Conservation (phyloP, 345 rosid species). For the Boechera divaricarpa region DNA sequence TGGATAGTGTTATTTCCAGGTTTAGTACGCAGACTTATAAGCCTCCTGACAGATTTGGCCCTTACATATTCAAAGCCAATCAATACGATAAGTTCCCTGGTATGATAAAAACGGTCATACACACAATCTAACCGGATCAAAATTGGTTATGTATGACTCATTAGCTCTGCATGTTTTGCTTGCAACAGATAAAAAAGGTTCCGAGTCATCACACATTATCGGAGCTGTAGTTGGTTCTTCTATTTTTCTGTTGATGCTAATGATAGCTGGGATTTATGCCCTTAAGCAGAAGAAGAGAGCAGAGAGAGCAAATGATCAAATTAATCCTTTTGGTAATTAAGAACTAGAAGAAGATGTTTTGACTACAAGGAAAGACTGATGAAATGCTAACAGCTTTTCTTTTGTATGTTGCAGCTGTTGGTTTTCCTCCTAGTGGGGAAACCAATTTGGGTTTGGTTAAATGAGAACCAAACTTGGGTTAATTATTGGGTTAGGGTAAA, state of each 20-base stretch:
- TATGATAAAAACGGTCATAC: not conserved
- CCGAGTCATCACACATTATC: constrained; percentile 32
- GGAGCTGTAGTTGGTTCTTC: not conserved
- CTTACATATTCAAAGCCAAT: not conserved
- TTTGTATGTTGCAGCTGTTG: not conserved
- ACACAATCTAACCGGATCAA: not conserved
- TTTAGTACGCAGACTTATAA: not conserved
- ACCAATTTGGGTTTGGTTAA: too few species aligned
- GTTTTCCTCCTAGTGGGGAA: too few species aligned
- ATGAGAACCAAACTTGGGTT: too few species aligned
- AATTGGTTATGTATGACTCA: not conserved
- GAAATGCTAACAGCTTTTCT: not conserved
- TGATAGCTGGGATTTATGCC: not conserved
- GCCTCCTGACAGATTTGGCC: not conserved
- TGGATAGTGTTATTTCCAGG: not conserved
- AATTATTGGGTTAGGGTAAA: too few species aligned
- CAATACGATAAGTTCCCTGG: accelerated
- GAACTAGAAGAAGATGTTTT: not conserved
- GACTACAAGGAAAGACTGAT: not conserved
- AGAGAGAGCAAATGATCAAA: constrained; percentile 41
- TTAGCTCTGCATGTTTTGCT: not conserved
- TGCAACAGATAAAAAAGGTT: constrained; percentile 21
- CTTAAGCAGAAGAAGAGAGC: constrained; percentile 11
- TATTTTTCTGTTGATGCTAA: not conserved
- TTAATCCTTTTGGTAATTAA: constrained; percentile 8